Conservation (phyloP, 2,329 filamentous ascomycete species). For the Calonectria pseudoturangicola region DNA sequence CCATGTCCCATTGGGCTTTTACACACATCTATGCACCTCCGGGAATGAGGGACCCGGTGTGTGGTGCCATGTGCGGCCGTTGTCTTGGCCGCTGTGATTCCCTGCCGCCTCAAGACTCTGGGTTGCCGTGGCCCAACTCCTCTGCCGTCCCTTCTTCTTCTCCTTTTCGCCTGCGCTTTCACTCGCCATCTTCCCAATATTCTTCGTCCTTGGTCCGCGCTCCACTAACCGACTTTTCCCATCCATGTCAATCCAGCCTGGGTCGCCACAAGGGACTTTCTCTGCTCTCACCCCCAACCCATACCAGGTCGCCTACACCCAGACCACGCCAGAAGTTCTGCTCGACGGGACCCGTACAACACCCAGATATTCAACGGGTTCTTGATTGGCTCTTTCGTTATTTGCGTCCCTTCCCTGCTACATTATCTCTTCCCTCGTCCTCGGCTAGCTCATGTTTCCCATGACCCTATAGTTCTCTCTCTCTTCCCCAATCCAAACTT, state of each 20-base stretch:
- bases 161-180: not conserved
- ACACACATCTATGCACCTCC: not conserved
- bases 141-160: not conserved
- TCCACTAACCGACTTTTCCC: constrained; percentile 48
- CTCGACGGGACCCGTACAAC: constrained; percentile 39
- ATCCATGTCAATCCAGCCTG: constrained; percentile 51
- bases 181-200: constrained; percentile 38
- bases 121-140: not conserved
- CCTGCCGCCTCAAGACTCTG: not conserved
- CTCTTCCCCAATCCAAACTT: constrained; percentile 42
- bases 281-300: constrained; percentile 25
- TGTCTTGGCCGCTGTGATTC: constrained; percentile 5
- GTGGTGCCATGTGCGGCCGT: constrained; percentile 22
- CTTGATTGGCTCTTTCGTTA: constrained; percentile 13
- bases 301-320: constrained; percentile 30
- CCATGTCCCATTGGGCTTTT: constrained; percentile 7
- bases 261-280: constrained; percentile 23
- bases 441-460: constrained; percentile 37
- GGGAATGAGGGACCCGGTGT: constrained; percentile 18
- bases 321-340: constrained; percentile 37
- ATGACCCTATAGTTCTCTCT: constrained; percentile 38
- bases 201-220: constrained; percentile 40
- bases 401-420: constrained; percentile 22
- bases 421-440: constrained; percentile 23
- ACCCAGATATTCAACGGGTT: constrained; percentile 37